Evolutionary conservation across 2,329 filamentous ascomycete species (phyloP).

Genomic region (Xylariaceae sp.): DNA sequence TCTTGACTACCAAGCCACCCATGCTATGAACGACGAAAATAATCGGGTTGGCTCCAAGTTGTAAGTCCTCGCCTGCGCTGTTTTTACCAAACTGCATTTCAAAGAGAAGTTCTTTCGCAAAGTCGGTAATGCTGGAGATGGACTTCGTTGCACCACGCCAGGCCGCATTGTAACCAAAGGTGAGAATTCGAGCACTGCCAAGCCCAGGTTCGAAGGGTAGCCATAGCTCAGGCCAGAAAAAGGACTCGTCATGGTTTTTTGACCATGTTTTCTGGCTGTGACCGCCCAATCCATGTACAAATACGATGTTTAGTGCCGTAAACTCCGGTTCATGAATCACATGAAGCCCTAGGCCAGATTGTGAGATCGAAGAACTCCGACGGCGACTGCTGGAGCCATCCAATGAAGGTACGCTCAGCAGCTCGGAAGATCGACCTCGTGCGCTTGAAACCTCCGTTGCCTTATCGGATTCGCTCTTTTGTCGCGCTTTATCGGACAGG

Average conservation of each 20-base stretch:
- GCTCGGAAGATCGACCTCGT: no score
- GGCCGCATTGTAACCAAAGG: not conserved
- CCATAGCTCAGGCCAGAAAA: slow-evolving; percentile 8
- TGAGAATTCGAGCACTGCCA: not conserved
- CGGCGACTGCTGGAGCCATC: no score
- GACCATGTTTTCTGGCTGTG: slow-evolving; percentile 7
- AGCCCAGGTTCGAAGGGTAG: slow-evolving; percentile 3
- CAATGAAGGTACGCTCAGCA: no score
- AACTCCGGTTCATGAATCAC: slow-evolving; percentile 6
- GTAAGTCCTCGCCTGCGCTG: not conserved
- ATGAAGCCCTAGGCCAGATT: slow-evolving; percentile 6
- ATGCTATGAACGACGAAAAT: slow-evolving; percentile 25
- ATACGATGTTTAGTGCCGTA: slow-evolving; percentile 5
- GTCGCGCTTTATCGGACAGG: no score
- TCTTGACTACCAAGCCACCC: slow-evolving; percentile 26
- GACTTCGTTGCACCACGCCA: not conserved
- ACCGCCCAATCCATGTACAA: slow-evolving; percentile 7
- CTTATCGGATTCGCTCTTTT: no score
- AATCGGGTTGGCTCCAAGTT: slow-evolving; percentile 19
- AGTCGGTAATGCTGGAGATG: not conserved
- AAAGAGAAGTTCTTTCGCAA: slow-evolving; percentile 5
- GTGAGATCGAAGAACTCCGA: slow-evolving; percentile 2
- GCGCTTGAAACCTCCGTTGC: no score
- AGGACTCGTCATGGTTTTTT: slow-evolving; percentile 2
- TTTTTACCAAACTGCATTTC: slow-evolving; percentile 5